phyloP scores from a whole-genome alignment of 345 rosid genomes.

The Pugionium cornutum region DNA sequence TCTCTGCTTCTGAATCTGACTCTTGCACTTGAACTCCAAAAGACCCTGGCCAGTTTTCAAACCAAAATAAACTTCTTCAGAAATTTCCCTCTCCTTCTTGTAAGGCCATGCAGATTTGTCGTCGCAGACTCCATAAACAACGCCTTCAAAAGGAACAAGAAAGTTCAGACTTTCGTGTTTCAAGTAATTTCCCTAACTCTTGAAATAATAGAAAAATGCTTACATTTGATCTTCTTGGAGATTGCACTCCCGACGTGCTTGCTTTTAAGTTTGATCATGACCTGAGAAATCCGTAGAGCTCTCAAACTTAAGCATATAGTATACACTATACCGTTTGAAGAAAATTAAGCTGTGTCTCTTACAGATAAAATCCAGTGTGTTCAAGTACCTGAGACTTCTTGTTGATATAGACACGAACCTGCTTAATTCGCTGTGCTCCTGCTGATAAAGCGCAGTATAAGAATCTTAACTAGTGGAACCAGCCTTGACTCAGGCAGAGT shows the following conservation, averaged over 20 bases:
- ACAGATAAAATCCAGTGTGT: neutral
- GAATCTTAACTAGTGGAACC: neutral
- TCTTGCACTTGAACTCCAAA: constrained; percentile 86
- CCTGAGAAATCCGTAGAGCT: constrained; percentile 20
- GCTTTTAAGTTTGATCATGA: constrained; percentile 46
- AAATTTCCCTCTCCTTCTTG: constrained; percentile 69
- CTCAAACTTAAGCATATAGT: no score
- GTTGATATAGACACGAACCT: constrained; percentile 38
- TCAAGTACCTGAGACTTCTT: constrained; percentile 42
- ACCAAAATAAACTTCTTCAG: constrained; percentile 82
- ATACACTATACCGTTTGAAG: no score
- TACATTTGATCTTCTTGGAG: constrained; percentile 45
- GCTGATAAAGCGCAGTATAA: constrained; percentile 22
- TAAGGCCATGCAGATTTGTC: constrained; percentile 88
- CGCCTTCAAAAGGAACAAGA: constrained; percentile 44
- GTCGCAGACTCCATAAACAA: constrained; percentile 80
- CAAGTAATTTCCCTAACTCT: constrained; percentile 13
- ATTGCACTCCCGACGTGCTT: constrained; percentile 45
- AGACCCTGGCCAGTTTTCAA: constrained; percentile 93
- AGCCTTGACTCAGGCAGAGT: no score
- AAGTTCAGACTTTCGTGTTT: constrained; percentile 22
- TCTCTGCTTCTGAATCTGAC: constrained; percentile 75
- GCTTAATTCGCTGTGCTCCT: constrained; percentile 41
- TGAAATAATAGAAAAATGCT: constrained; percentile 5
- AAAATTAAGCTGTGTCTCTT: no score